Evolutionary conservation across 2,329 filamentous ascomycete species (phyloP), one percentile per base, ranked within the genome.

Genomic region (Fusarium illudens): DNA sequence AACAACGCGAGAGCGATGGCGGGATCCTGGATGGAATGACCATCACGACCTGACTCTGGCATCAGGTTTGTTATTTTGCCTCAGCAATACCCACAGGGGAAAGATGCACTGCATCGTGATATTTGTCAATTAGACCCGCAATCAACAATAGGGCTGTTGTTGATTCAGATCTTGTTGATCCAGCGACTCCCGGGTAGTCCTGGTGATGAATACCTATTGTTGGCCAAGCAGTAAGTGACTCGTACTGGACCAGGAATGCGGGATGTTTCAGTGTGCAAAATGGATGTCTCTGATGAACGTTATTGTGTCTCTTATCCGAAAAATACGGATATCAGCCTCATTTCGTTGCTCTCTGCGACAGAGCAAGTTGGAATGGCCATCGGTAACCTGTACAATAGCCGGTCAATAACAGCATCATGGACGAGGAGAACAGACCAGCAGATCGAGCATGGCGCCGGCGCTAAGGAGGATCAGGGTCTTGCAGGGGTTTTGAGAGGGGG

Each of bases 391-490:
- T 44, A 20, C 12, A 34, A 69, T 60, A 60, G 65, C 50, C 44
- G 39, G 52, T 57, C 51, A 58, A 65, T 49, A 62, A 25, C 33
- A 52, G 46, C 20, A 44, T 52, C 44, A 48, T 27, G 42, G 32
- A 22, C 30, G 29, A 22, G 32, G 65, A 58, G 65, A 68, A 68
- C 65, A 68, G 68, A 48, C 49, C 67, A 52, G n/a, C 34, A 56
- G 49, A 66, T 68, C 53, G 62, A 57, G 48, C 22, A 49, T 69
- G 58, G 62, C 58, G 54, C 19, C 32, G 59, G 53, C 66, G 66
- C 66, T 69, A 69, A 61, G 37, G 34, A 32, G 36, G 37, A 22
- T 67, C 65, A 69, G 66, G 66, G 66, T 70, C 66, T 64, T 64
- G 55, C 66, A 70, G 65, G 65, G 64, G 58, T 27, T n/a, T 27